Base-by-base conservation (phyloP, 2,329 filamentous ascomycete species). In the Byssoonygena ceratinophila region DNA sequence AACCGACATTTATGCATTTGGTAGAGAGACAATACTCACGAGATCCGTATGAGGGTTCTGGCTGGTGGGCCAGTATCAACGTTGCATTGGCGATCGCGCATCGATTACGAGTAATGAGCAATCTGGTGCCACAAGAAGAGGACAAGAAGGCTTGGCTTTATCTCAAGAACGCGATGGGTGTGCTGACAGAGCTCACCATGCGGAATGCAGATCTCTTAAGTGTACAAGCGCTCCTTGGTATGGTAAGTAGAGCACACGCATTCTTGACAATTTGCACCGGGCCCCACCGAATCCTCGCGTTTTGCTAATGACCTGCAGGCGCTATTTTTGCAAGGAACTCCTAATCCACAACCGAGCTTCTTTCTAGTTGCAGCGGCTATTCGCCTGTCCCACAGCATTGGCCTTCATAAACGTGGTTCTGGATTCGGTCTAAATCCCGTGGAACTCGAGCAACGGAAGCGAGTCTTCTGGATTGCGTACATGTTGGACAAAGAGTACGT, bases 21-120 rank as follows among this genome's bases (percentile, higher is more conserved):
- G 89, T 96, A 29, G 89, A 97, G 64, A 82, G 85, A 60, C 91
- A 97, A 66, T 98, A 97, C 68, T 94, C 89, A 0, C 75, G 82
- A 46, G 87, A 97, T 59, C 91, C 91, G 0, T 97, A 96, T 59
- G 84, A 94, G 65, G 90, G 91, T 25, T 94, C 89, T 4, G 92
- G 92, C 2, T 98, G 92, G 92, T 98, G 92, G 91, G 92, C 92
- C 4, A 94, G 89, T 68, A 76, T 98, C 61, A 98, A 98, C 61
- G 85, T 94, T 54, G 88, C 85, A 1, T 72, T 98, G 52, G 92
- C 91, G n/a, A 94, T 96, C 59, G 85, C 91, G 4, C 88, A 96
- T 65, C 81, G 92, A 37, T 74, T 98, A 62, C 84, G 92, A 9
- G 88, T 96, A 20, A 95, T 96, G 89, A 94, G 87, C 72, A 92